Percentiles rank a stretch among this genome's conserved stretches.
Evolutionary conservation across 495 filamentous ascomycete genomes (phyloP).

Genomic region (Aspergillus diversus): DNA sequence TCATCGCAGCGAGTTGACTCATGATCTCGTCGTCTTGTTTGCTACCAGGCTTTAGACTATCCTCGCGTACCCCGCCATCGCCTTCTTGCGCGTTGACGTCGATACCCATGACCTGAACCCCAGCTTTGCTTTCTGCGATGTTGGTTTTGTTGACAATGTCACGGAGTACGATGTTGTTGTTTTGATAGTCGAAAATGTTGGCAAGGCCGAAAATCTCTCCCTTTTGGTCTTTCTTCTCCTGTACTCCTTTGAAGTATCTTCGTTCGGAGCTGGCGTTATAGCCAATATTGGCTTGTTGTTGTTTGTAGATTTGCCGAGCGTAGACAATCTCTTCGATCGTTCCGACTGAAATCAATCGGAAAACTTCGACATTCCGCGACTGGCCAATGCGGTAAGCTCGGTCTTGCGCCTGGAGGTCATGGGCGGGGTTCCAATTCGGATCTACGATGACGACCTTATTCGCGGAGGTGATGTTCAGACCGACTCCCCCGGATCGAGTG

Average conservation of each 20-base stretch:
- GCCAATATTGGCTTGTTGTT: constrained; percentile 97
- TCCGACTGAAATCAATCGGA: constrained; percentile 87
- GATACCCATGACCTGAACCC: constrained; percentile 76
- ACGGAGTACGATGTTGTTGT: constrained; percentile 76
- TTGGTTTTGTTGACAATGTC: constrained; percentile 99
- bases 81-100: constrained; percentile 65
- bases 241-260: constrained; percentile 93
- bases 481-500: constrained; percentile 87
- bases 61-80: constrained; percentile 9
- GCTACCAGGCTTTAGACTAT: constrained; percentile 22
- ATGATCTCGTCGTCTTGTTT: constrained; percentile 68
- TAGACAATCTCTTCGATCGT: constrained; percentile 99
- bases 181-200: constrained; percentile 86
- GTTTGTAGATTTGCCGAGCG: constrained; percentile 96
- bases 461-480: constrained; percentile 93
- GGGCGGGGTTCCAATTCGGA: constrained; percentile 95
- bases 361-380: constrained; percentile 91
- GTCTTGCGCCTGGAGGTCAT: constrained; percentile 95
- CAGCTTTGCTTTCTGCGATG: constrained; percentile 87
- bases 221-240: constrained; percentile 76
- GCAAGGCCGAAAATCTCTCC: constrained; percentile 92
- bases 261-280: constrained; percentile 92
- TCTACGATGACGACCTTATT: constrained; percentile 99
- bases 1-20: constrained; percentile 73
- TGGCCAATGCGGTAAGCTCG: constrained; percentile 97